These are phyloP conservation scores for Aspergillus pseudoviridinutans DNA, from an alignment of 2,329 filamentous ascomycete species.

Conservation along the genomic window DNA sequence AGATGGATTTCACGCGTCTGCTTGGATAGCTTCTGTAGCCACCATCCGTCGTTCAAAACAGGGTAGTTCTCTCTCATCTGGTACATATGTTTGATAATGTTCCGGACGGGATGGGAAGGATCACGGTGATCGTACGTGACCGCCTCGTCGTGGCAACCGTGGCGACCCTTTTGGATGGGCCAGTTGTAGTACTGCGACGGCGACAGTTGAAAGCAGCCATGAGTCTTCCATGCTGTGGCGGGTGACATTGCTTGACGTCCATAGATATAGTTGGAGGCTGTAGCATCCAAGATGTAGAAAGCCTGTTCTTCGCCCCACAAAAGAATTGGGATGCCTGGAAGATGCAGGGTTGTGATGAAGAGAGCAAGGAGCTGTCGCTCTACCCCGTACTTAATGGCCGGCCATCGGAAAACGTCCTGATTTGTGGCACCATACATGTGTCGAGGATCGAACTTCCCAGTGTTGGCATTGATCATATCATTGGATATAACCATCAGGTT, in stretches of 20 bases:
- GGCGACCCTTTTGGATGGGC: constrained; percentile 51
- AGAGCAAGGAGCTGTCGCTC: constrained; percentile 55
- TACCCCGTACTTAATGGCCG: constrained; percentile 54
- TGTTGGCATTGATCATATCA: constrained; percentile 58
- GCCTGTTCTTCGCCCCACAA: constrained; percentile 65
- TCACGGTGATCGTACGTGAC: constrained; percentile 61
- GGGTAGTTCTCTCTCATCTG: constrained; percentile 55
- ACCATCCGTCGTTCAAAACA: constrained; percentile 57
- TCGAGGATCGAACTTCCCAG: constrained; percentile 58
- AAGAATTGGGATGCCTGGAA: constrained; percentile 59
- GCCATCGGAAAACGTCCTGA: constrained; percentile 65
- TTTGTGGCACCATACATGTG: constrained; percentile 64
- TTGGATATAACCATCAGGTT: constrained; percentile 55
- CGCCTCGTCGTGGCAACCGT: constrained; percentile 55
- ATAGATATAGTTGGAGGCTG: constrained; percentile 62
- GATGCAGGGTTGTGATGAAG: constrained; percentile 56
- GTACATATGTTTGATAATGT: constrained; percentile 60
- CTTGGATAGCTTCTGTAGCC: constrained; percentile 54
- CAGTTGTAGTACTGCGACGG: constrained; percentile 56
- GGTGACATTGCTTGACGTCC: constrained; percentile 61
- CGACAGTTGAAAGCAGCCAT: constrained; percentile 59
- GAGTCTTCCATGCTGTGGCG: constrained; percentile 59
- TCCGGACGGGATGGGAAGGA: constrained; percentile 58
- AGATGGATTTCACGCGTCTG: constrained; percentile 50
- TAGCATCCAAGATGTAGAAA: constrained; percentile 61